phyloP scores from a whole-genome alignment of 2,329 filamentous ascomycete genomes.

The Gliomastix tumulicola region DNA sequence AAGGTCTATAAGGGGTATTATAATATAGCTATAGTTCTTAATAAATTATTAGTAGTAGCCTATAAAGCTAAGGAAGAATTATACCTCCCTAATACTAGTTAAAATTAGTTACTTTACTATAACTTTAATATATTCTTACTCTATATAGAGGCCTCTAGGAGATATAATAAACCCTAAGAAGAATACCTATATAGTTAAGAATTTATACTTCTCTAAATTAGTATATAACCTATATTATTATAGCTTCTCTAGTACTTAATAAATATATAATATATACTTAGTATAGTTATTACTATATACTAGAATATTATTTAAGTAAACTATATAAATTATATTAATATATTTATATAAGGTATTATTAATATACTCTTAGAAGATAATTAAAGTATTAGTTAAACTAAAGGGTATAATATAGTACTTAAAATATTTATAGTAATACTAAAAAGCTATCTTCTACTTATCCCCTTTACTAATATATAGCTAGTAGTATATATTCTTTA shows the following conservation, averaged over 20 bases:
- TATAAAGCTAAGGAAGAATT: slow-evolving; percentile 2
- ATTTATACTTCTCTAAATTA: slow-evolving; percentile 1
- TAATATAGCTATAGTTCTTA: slow-evolving; percentile 1
- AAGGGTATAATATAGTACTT: slow-evolving; percentile 1
- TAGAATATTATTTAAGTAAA: slow-evolving; percentile 4
- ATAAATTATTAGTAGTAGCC: slow-evolving; percentile 1
- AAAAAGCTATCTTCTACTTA: slow-evolving; percentile 1
- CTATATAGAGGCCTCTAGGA: slow-evolving; percentile 3
- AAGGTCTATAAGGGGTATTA: not conserved
- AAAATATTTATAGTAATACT: slow-evolving; percentile 2
- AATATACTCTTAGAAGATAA: slow-evolving; percentile 3
- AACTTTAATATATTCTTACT: slow-evolving; percentile 3
- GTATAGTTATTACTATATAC: slow-evolving; percentile 6
- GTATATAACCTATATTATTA: not conserved
- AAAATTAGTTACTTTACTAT: slow-evolving; percentile 4
- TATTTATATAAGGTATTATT: slow-evolving; percentile 5
- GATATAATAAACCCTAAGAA: slow-evolving; percentile 1
- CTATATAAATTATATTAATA: slow-evolving; percentile 2
- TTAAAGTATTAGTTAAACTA: slow-evolving; percentile 1
- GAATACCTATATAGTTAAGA: slow-evolving; percentile 1
- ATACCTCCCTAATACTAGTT: slow-evolving; percentile 7
- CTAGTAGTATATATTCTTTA: not conserved
- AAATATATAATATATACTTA: slow-evolving; percentile 4
- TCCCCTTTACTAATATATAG: slow-evolving; percentile 1
- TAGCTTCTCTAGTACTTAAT: slow-evolving; percentile 1